phyloP scores from a whole-genome alignment of 768 basidiomycete species.

The Boletus speciosus region DNA sequence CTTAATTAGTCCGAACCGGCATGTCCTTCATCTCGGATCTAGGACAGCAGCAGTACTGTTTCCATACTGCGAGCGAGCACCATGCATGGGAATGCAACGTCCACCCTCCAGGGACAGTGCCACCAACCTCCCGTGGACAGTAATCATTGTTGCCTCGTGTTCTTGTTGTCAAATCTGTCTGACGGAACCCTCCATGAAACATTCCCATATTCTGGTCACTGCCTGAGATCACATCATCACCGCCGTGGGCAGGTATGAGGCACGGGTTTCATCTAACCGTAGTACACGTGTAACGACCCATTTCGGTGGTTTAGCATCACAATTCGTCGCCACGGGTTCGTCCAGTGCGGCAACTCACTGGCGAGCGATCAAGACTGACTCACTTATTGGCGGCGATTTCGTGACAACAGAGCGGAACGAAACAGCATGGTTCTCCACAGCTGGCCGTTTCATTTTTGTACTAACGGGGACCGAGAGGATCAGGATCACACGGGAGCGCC shows the following conservation, averaged over 20 bases:
- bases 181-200: slow-evolving; percentile 13
- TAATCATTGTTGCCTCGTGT: slow-evolving; percentile 28
- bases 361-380: background rate
- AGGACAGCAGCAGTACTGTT: slow-evolving; percentile 5
- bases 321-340: background rate
- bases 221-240: slow-evolving; percentile 12
- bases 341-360: background rate
- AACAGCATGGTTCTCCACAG: slow-evolving; percentile 13
- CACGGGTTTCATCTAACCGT: slow-evolving; percentile 17
- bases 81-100: slow-evolving; percentile 1
- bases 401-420: slow-evolving; percentile 10
- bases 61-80: slow-evolving; percentile 4
- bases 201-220: slow-evolving; percentile 5
- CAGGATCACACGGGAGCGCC: slow-evolving; percentile 23
- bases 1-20: background rate
- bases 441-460: slow-evolving; percentile 11
- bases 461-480: slow-evolving; percentile 6
- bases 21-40: slow-evolving; percentile 13
- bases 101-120: slow-evolving; percentile 4
- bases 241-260: slow-evolving; percentile 11
- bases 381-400: slow-evolving; percentile 4
- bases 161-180: slow-evolving; percentile 17
- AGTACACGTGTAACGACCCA: slow-evolving; percentile 20
- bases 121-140: slow-evolving; percentile 9
- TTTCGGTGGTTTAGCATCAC: slow-evolving; percentile 12